Evolutionary conservation across 352 stramenopile genomes (phyloP).

Genomic region (Aphanomyces astaci): DNA sequence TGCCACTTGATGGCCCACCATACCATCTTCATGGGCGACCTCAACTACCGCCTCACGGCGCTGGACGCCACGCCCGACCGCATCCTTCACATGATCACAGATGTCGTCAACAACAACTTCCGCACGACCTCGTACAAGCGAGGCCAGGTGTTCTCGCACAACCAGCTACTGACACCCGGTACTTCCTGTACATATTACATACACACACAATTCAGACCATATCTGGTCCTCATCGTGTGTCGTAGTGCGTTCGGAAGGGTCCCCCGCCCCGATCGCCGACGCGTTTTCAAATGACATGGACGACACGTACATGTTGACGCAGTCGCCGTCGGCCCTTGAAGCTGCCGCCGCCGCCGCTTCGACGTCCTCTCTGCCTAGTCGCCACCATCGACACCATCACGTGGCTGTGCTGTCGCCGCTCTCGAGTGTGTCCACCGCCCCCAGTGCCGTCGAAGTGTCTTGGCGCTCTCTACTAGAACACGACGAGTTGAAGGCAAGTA

Average conservation of each 20-base stretch:
- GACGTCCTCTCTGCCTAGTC: too few species aligned
- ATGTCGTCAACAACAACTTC: neutral
- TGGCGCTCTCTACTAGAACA: slow-evolving; percentile 40
- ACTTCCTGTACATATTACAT: neutral
- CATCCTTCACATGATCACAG: slow-evolving; percentile 13
- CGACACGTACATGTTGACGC: neutral
- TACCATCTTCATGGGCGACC: slow-evolving; percentile 84
- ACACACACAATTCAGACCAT: neutral
- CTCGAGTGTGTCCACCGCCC: neutral
- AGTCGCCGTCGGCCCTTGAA: neutral
- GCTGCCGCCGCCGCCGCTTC: too few species aligned
- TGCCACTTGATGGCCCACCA: slow-evolving; percentile 76
- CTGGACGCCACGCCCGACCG: slow-evolving; percentile 9
- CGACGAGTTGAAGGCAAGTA: slow-evolving; percentile 61
- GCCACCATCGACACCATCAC: neutral
- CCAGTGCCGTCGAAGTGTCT: neutral
- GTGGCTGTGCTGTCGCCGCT: neutral
- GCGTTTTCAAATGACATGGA: too few species aligned
- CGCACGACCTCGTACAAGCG: neutral
- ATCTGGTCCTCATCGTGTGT: neutral
- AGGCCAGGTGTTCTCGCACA: neutral
- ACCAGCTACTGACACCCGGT: neutral
- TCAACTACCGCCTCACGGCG: slow-evolving; percentile 82
- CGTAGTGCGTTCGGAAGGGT: neutral
- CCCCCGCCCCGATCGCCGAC: neutral